Conservation (phyloP, 139 green algal genomes). For the Micractinium sp. region DNA sequence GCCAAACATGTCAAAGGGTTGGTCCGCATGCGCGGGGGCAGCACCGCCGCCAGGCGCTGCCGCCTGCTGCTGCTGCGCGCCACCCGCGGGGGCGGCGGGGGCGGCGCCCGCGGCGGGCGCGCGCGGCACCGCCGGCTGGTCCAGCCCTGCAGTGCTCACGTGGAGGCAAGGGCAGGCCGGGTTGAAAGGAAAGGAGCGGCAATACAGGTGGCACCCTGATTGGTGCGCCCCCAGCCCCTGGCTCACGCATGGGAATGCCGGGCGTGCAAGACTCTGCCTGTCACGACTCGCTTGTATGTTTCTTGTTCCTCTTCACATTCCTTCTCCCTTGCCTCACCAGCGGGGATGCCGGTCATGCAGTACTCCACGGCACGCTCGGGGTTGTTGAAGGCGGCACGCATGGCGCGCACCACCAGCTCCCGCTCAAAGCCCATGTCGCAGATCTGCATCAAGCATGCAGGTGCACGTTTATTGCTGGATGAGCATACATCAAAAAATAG, state of each 20-base stretch:
- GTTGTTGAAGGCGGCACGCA: constrained; percentile 99
- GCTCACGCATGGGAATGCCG: no score
- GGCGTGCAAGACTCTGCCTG: no score
- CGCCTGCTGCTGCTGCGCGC: constrained; percentile 38
- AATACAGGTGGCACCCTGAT: no score
- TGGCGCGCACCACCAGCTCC: constrained; percentile 80
- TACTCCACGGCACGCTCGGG: constrained; percentile 99
- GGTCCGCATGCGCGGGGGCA: constrained; percentile 46
- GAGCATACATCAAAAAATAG: no score
- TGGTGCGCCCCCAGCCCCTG: no score
- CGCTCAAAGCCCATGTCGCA: constrained; percentile 93
- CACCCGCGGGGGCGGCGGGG: constrained; percentile 21
- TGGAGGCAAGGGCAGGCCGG: background rate
- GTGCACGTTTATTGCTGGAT: no score
- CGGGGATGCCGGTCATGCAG: constrained; percentile 94
- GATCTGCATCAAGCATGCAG: constrained; percentile 11
- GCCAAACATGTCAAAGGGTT: constrained; percentile 94
- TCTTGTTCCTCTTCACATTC: no score
- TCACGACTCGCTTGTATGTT: no score
- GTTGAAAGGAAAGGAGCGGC: no score
- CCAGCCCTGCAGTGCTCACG: constrained; percentile 22
- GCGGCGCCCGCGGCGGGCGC: constrained; percentile 27
- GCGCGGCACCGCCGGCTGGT: constrained; percentile 21
- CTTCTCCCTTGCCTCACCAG: no score
- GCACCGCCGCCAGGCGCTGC: constrained; percentile 17